A percentile compares a stretch with the other conserved stretches of the same genome.
Conservation (phyloP, 1,284 basidiomycete genomes). For the Amylostereum areolatum region DNA sequence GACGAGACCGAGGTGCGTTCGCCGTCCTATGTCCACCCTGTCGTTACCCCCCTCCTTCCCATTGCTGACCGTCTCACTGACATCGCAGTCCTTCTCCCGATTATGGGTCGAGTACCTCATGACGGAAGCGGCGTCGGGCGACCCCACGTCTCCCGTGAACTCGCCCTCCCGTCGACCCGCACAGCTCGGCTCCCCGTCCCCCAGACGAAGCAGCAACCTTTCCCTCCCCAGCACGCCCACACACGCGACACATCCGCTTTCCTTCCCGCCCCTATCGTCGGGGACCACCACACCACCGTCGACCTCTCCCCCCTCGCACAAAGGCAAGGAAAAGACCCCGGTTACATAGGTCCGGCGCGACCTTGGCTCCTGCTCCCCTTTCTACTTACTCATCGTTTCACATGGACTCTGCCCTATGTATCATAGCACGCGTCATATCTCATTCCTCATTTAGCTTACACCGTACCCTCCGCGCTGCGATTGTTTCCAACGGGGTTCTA, state of each 20-base stretch:
- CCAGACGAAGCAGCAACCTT: constrained; percentile 23
- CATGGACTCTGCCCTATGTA: too few relatives aligned
- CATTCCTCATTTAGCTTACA: too few relatives aligned
- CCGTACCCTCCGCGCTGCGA: too few relatives aligned
- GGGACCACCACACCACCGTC: constrained; percentile 2
- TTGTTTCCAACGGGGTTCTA: too few relatives aligned
- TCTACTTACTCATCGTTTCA: not conserved
- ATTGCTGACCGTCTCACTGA: constrained; percentile 1
- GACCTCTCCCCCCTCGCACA: constrained; percentile 36
- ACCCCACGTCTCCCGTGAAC: constrained; percentile 29
- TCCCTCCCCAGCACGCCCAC: constrained; percentile 51
- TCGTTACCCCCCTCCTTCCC: not conserved
- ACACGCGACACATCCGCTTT: constrained; percentile 43
- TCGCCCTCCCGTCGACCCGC: constrained; percentile 24
- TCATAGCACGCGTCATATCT: too few relatives aligned
- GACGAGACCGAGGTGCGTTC: constrained; percentile 68
- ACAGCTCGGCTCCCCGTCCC: not conserved
- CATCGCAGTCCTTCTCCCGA: constrained; percentile 81
- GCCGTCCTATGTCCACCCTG: not conserved
- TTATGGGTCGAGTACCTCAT: constrained; percentile 95
- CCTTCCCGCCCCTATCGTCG: constrained; percentile 43
- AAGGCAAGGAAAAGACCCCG: constrained; percentile 34
- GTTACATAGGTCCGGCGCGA: not conserved
- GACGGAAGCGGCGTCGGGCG: constrained; percentile 74
- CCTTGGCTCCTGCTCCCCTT: constrained; percentile 1